Conservation (phyloP, 1,139 yeast species). For the Pichia sp. region DNA sequence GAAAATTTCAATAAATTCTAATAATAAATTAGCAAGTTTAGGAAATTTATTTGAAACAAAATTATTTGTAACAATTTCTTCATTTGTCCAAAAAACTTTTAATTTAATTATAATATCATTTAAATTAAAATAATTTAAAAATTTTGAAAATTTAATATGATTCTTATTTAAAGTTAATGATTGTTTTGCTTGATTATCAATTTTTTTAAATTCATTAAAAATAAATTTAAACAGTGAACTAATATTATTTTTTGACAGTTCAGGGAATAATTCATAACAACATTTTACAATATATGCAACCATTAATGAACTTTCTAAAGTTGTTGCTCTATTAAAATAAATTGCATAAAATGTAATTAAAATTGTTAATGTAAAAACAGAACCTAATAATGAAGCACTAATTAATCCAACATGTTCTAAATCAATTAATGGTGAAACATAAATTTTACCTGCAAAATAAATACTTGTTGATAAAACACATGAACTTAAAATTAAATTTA, state of each 20-base stretch:
- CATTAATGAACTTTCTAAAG: constrained; percentile 77
- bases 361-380: constrained; percentile 68
- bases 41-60: constrained; percentile 6
- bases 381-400: constrained; percentile 80
- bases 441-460: constrained; percentile 76
- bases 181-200: constrained; percentile 28
- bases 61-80: constrained; percentile 1
- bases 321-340: constrained; percentile 75
- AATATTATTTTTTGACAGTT: constrained; percentile 49
- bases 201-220: constrained; percentile 36
- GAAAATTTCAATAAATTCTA: constrained; percentile 5
- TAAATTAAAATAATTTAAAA: constrained; percentile 16
- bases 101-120: background rate
- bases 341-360: constrained; percentile 81
- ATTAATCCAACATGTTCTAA: constrained; percentile 55
- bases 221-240: constrained; percentile 29
- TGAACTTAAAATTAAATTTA: constrained; percentile 68
- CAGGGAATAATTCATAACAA: constrained; percentile 84
- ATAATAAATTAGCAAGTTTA: background rate
- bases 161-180: constrained; percentile 9
- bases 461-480: constrained; percentile 68
- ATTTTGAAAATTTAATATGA: background rate
- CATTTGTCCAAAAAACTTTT: constrained; percentile 3
- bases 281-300: constrained; percentile 91
- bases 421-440: constrained; percentile 59